Evolutionary conservation across 768 basidiomycete genomes (phyloP).

Genomic region (Rhizopogon vulgaris): DNA sequence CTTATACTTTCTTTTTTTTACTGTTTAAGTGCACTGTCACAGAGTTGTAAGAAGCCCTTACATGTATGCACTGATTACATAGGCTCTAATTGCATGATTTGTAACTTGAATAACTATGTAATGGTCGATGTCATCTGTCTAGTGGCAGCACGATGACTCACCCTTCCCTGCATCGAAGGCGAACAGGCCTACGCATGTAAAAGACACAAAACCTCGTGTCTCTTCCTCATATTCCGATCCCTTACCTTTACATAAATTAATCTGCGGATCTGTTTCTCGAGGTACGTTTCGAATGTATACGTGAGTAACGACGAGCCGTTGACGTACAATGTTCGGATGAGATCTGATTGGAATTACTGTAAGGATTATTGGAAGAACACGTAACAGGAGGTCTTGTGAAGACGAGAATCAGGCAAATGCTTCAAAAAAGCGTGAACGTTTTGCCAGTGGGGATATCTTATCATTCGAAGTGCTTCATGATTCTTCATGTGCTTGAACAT

Average conservation of each 20-base stretch:
- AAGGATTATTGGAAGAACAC: conserved; percentile 9
- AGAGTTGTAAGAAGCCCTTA: neutral
- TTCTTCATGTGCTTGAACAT: conserved; percentile 47
- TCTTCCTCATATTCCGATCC: conserved; percentile 45
- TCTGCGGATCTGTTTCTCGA: conserved; percentile 50
- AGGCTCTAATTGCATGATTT: conserved; percentile 2
- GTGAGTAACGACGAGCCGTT: conserved; percentile 59
- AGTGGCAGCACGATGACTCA: conserved; percentile 1
- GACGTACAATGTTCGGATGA: conserved; percentile 54
- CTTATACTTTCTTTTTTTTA: neutral
- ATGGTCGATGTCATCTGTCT: conserved; percentile 32
- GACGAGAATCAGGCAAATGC: neutral
- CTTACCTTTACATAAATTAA: conserved; percentile 29
- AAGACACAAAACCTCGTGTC: conserved; percentile 28
- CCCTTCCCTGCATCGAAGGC: conserved; percentile 48
- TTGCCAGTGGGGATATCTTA: conserved; percentile 45
- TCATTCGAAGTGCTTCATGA: conserved; percentile 47
- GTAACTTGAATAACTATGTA: conserved; percentile 41
- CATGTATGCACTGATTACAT: conserved; percentile 4
- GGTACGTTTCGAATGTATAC: conserved; percentile 59
- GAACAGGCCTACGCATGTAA: conserved; percentile 33
- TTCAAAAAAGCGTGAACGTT: neutral
- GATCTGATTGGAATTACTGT: conserved; percentile 56
- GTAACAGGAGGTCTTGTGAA: conserved; percentile 44
- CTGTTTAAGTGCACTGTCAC: neutral